Evolutionary conservation across 164 flowering plant genomes (phyloP).

Genomic region (Warburgia ugandensis): DNA sequence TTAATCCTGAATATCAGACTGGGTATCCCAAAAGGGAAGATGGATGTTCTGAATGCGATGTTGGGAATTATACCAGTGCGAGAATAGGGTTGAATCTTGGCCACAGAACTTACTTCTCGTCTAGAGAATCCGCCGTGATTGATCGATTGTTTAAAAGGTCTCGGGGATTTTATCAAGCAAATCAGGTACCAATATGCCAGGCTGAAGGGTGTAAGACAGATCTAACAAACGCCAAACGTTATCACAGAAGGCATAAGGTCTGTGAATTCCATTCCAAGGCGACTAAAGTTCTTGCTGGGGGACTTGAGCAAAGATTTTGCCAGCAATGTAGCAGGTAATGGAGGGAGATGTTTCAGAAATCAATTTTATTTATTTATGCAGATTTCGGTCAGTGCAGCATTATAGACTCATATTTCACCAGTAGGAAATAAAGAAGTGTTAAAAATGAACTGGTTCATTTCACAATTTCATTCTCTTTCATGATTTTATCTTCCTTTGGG

Average conservation of each 20-base stretch:
- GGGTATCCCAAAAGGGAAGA: constrained; percentile 15
- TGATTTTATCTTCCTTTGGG: too few species aligned
- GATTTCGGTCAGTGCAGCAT: too few species aligned
- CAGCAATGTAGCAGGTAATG: constrained; percentile 15
- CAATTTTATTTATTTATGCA: too few species aligned
- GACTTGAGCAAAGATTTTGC: constrained; percentile 42
- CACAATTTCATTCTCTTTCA: too few species aligned
- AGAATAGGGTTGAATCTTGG: constrained; percentile 25
- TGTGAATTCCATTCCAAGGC: constrained; percentile 68
- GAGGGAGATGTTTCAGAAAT: too few species aligned
- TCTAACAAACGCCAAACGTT: constrained; percentile 69
- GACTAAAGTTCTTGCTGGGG: constrained; percentile 47
- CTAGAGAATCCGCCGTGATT: constrained; percentile 18
- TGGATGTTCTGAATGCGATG: neutral
- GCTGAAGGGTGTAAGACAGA: constrained; percentile 70
- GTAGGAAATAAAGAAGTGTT: too few species aligned
- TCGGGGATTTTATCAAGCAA: constrained; percentile 18
- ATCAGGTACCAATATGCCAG: constrained; percentile 51
- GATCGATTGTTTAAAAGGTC: constrained; percentile 19
- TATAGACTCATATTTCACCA: too few species aligned
- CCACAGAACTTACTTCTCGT: constrained; percentile 25
- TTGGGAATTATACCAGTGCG: constrained; percentile 1
- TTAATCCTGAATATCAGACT: constrained; percentile 4
- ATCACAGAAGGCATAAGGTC: constrained; percentile 79
- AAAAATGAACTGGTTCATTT: too few species aligned